phyloP scores from a whole-genome alignment of 345 rosid species.

The Conringia planisiliqua region DNA sequence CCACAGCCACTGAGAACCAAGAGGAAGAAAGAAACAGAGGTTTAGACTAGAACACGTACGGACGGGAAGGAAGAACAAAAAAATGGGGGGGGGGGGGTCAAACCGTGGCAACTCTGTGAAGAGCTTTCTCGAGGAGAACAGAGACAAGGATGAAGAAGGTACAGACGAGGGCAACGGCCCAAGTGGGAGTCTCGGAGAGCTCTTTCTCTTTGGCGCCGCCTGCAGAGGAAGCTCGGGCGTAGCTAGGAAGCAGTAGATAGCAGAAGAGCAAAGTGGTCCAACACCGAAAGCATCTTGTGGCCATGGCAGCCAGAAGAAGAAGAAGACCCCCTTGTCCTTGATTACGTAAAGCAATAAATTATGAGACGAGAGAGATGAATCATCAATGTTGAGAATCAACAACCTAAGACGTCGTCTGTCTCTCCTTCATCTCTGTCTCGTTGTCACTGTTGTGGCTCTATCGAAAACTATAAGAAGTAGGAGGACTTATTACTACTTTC shows the following conservation, averaged over 20 bases:
- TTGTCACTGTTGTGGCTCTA: not conserved
- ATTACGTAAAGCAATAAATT: slow-evolving; percentile 1
- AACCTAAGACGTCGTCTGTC: not conserved
- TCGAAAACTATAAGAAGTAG: too few species aligned
- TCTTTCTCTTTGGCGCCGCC: slow-evolving; percentile 31
- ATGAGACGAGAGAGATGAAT: not conserved
- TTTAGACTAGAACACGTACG: not conserved
- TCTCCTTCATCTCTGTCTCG: not conserved
- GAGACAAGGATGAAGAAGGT: slow-evolving; percentile 71
- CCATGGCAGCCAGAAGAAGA: slow-evolving; percentile 5
- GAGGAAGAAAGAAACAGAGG: not conserved
- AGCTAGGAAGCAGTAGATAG: slow-evolving; percentile 3
- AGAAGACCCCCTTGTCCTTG: not conserved
- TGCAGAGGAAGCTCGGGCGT: slow-evolving; percentile 3
- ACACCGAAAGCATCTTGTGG: slow-evolving; percentile 7
- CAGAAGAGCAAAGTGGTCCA: slow-evolving; percentile 6
- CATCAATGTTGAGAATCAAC: not conserved
- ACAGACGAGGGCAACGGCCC: slow-evolving; percentile 81
- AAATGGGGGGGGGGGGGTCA: not conserved
- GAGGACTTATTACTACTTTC: too few species aligned
- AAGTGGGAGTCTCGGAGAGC: slow-evolving; percentile 76
- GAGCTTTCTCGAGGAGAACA: slow-evolving; percentile 55
- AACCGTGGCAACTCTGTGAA: slow-evolving; percentile 69
- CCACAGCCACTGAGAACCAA: slow-evolving; percentile 58
- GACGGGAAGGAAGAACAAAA: not conserved